Evolutionary conservation across 202 grass and related monocot species (phyloP).

Genomic region (Tripidium arundinaceum): DNA sequence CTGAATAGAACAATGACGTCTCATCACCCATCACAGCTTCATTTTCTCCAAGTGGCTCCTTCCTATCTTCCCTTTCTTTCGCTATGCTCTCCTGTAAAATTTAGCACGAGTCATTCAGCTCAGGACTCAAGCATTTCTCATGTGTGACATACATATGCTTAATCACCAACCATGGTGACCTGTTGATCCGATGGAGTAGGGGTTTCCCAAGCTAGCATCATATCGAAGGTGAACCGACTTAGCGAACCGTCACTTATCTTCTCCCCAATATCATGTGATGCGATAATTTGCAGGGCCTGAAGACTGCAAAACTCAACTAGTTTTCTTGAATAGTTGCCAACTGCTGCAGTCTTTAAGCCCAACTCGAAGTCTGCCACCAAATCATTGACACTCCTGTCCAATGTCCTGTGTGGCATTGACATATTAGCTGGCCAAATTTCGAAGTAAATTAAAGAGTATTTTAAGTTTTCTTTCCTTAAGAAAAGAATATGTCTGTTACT

Average conservation of each 20-base stretch:
- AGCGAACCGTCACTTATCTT: slow-evolving; percentile 59
- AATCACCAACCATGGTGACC: slow-evolving; percentile 44
- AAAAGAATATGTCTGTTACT: too few species aligned
- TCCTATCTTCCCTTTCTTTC: slow-evolving; percentile 78
- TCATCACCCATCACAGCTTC: slow-evolving; percentile 63
- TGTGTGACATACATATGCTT: too few species aligned
- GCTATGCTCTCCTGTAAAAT: too few species aligned
- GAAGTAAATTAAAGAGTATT: not conserved
- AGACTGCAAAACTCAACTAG: slow-evolving; percentile 80
- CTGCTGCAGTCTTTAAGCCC: slow-evolving; percentile 43
- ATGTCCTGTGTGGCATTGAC: slow-evolving; percentile 39
- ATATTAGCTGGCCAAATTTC: not conserved
- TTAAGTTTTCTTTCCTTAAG: too few species aligned
- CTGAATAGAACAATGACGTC: slow-evolving; percentile 81
- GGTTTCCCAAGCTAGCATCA: slow-evolving; percentile 93
- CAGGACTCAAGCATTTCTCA: too few species aligned
- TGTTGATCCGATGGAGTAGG: slow-evolving; percentile 47
- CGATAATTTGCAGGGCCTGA: slow-evolving; percentile 49
- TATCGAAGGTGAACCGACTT: slow-evolving; percentile 78
- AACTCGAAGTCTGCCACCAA: slow-evolving; percentile 54
- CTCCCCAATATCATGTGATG: slow-evolving; percentile 42
- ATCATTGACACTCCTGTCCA: slow-evolving; percentile 47
- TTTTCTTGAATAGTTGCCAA: slow-evolving; percentile 72
- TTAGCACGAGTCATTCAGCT: too few species aligned
- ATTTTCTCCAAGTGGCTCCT: slow-evolving; percentile 44